Conservation (phyloP, 495 filamentous ascomycete genomes). For the Penicillium crystallinum region DNA sequence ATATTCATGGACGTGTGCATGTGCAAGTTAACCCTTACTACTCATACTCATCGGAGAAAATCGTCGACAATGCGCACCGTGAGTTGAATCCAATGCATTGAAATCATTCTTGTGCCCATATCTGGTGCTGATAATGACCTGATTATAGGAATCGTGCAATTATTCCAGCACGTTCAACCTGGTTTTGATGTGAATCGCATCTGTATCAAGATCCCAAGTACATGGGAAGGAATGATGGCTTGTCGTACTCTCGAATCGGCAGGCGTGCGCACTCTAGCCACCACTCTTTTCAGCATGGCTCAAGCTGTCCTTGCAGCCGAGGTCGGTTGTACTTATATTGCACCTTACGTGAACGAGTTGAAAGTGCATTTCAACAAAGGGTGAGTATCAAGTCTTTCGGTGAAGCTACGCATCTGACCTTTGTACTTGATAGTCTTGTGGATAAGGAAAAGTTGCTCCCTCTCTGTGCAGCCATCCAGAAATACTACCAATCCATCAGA, state of each 20-base stretch:
- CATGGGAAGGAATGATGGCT: slow-evolving; percentile 60
- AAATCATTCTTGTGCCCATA: background rate
- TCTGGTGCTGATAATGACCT: background rate
- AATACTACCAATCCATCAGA: slow-evolving; percentile 42
- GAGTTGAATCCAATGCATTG: slow-evolving; percentile 9
- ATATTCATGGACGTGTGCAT: slow-evolving; percentile 52
- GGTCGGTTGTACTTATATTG: slow-evolving; percentile 54
- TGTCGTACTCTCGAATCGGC: slow-evolving; percentile 50
- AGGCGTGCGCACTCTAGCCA: slow-evolving; percentile 54
- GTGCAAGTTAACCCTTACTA: slow-evolving; percentile 58
- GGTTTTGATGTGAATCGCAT: slow-evolving; percentile 45
- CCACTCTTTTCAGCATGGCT: slow-evolving; percentile 54
- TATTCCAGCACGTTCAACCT: slow-evolving; percentile 46
- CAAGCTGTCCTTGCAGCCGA: slow-evolving; percentile 55
- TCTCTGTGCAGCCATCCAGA: slow-evolving; percentile 49
- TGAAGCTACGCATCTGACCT: background rate
- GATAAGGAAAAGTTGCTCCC: slow-evolving; percentile 41
- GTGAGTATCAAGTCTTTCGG: slow-evolving; percentile 28
- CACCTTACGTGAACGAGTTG: slow-evolving; percentile 61
- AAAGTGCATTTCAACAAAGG: slow-evolving; percentile 54
- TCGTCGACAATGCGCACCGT: slow-evolving; percentile 52
- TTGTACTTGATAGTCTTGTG: slow-evolving; percentile 7
- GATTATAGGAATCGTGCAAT: slow-evolving; percentile 41
- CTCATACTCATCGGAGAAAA: slow-evolving; percentile 49
- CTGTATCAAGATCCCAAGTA: slow-evolving; percentile 59